Evolutionary conservation across 371 early-diverging fungal genomes (phyloP).

Genomic region (Apophysomyces ossiformis): DNA sequence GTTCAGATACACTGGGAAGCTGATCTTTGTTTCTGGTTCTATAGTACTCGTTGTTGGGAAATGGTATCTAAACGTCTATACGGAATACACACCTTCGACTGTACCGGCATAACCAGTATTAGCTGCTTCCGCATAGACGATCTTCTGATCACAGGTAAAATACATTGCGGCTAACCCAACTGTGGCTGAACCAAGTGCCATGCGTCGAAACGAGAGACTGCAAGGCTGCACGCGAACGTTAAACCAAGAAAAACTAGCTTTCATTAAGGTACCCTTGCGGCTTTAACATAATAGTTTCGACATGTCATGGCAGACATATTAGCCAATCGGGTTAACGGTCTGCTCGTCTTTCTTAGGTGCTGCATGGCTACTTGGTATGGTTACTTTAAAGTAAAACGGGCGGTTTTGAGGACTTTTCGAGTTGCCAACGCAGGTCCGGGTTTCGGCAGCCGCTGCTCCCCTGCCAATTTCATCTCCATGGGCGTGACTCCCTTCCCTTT

Average conservation of each 20-base stretch:
- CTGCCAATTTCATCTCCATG: not conserved
- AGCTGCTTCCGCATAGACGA: constrained; percentile 30
- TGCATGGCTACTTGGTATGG: constrained; percentile 6
- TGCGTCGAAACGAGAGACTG: not conserved
- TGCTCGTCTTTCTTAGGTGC: not conserved
- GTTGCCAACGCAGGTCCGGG: not conserved
- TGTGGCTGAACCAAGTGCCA: not conserved
- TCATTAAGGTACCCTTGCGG: not conserved
- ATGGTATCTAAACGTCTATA: not conserved
- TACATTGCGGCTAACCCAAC: constrained; percentile 3
- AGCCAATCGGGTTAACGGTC: constrained; percentile 3
- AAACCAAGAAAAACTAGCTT: not conserved
- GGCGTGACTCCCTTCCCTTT: constrained; percentile 4
- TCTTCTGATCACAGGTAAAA: constrained; percentile 9
- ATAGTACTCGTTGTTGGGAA: not conserved
- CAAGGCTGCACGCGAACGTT: not conserved
- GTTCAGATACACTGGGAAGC: constrained; percentile 43
- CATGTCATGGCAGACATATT: not conserved
- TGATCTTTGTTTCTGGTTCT: constrained; percentile 40
- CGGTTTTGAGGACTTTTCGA: not conserved
- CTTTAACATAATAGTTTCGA: not conserved
- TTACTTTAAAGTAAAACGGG: not conserved
- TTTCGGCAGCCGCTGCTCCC: too few species aligned
- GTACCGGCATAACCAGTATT: constrained; percentile 32
- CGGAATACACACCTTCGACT: constrained; percentile 37